Conservation (phyloP, 495 filamentous ascomycete genomes). For the Hypoxylon rickii region DNA sequence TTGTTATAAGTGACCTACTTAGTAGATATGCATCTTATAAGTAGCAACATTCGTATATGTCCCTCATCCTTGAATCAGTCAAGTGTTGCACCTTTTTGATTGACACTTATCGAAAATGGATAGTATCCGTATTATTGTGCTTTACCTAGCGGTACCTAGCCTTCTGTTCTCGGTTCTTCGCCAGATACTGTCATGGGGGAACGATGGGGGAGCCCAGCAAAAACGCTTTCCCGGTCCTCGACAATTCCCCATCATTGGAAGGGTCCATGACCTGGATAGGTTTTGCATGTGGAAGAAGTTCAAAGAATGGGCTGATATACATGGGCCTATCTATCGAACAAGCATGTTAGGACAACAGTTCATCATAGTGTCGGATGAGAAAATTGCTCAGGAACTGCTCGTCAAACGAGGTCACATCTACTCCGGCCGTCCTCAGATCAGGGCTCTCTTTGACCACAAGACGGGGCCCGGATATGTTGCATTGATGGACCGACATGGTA, state of each 20-base stretch:
- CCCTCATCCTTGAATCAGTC: too few species aligned
- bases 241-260: conserved; percentile 54
- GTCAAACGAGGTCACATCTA: conserved; percentile 59
- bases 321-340: conserved; percentile 61
- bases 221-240: conserved; percentile 48
- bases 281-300: conserved; percentile 59
- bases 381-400: conserved; percentile 61
- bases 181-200: conserved; percentile 46
- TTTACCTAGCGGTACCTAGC: conserved; percentile 51
- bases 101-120: conserved; percentile 29
- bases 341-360: conserved; percentile 53
- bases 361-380: conserved; percentile 59
- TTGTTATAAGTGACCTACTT: too few species aligned
- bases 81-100: not conserved
- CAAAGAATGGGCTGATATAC: conserved; percentile 60
- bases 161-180: conserved; percentile 47
- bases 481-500: conserved; percentile 55
- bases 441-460: conserved; percentile 53
- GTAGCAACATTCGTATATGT: too few species aligned
- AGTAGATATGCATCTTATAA: too few species aligned
- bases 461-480: conserved; percentile 51
- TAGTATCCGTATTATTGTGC: conserved; percentile 39
- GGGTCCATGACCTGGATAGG: conserved; percentile 55
- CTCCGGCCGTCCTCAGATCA: conserved; percentile 55
- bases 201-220: conserved; percentile 18